Conservation (phyloP, 225 moss, liverwort and hornwort species). For the Bryoerythrophyllum caledonicum region DNA sequence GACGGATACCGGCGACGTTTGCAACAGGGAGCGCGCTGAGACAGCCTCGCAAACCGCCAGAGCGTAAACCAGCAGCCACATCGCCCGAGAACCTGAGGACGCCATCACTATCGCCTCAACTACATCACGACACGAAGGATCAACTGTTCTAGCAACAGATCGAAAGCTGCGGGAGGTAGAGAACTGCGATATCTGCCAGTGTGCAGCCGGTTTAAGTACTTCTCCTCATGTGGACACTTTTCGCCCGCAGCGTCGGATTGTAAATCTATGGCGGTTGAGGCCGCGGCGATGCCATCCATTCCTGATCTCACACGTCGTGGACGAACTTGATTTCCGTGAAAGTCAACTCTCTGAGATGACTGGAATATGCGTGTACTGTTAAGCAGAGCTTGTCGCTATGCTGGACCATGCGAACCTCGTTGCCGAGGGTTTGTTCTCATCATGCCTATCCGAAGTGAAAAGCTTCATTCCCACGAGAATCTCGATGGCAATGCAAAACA, state of each 20-base stretch:
- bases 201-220: neutral
- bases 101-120: neutral
- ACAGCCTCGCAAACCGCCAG: neutral
- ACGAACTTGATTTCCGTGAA: neutral
- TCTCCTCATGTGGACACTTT: neutral
- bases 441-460: too few species aligned
- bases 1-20: conserved; percentile 7
- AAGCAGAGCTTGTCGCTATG: neutral
- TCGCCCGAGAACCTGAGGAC: neutral
- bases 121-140: too few species aligned
- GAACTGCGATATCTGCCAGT: too few species aligned
- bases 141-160: too few species aligned
- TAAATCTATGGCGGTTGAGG: too few species aligned
- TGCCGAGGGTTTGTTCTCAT: neutral
- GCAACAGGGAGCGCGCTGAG: neutral
- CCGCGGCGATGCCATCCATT: neutral
- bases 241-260: neutral
- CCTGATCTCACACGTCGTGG: neutral
- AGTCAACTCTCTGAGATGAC: too few species aligned
- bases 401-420: neutral
- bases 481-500: neutral
- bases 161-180: too few species aligned
- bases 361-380: neutral
- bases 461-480: neutral
- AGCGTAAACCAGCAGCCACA: neutral